phyloP scores from a whole-genome alignment of 1,139 yeast species.

The Candida neerlandica region DNA sequence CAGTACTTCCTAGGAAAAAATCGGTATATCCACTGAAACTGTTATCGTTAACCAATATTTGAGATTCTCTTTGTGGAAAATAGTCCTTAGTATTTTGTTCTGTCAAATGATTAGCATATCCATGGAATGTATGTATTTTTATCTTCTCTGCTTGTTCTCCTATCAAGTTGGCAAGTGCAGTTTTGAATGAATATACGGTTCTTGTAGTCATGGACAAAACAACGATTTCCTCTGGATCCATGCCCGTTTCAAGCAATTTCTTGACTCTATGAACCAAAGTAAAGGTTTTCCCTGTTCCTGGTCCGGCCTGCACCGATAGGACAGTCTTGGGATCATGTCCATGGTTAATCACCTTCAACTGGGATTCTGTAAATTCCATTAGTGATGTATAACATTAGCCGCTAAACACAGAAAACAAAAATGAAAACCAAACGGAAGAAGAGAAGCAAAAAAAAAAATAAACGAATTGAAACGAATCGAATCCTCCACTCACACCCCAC shows the following conservation, averaged over 20 bases:
- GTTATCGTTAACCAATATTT: constrained; percentile 50
- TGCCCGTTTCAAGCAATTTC: constrained; percentile 41
- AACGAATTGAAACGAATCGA: too few species aligned
- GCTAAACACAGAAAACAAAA: background rate
- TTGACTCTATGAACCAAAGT: constrained; percentile 60
- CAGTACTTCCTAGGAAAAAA: constrained; percentile 19
- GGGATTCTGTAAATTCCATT: constrained; percentile 11
- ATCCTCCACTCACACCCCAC: background rate
- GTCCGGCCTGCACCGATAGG: constrained; percentile 63
- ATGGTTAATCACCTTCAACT: constrained; percentile 12
- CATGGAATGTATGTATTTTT: constrained; percentile 62
- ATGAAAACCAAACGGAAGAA: background rate
- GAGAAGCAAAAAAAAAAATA: constrained; percentile 16
- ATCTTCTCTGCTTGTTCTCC: constrained; percentile 39
- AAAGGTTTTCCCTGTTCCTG: constrained; percentile 76
- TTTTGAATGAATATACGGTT: constrained; percentile 57
- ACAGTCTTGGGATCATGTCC: constrained; percentile 24
- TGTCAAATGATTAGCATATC: constrained; percentile 54
- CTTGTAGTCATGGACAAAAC: constrained; percentile 73
- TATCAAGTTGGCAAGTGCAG: constrained; percentile 34
- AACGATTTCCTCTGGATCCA: constrained; percentile 56
- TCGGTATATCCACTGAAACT: constrained; percentile 50
- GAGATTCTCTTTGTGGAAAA: constrained; percentile 26
- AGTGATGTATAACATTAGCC: constrained; percentile 2
- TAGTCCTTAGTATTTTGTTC: constrained; percentile 36